phyloP scores from a whole-genome alignment of 805 yeast genomes.

The Candida khao-thaluensis region DNA sequence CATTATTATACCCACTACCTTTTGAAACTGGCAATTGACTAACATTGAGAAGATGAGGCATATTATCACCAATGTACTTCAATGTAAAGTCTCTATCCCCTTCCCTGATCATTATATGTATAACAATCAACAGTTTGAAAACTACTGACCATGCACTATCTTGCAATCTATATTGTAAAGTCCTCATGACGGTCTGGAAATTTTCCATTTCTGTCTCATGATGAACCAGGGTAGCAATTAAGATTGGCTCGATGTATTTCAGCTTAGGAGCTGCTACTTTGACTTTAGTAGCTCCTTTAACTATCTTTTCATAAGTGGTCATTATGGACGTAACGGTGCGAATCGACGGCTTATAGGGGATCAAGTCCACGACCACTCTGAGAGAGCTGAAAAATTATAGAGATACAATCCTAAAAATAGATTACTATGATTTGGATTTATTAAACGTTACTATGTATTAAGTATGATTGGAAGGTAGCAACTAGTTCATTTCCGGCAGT shows the following conservation, averaged over 20 bases:
- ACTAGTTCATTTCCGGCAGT: too few species aligned
- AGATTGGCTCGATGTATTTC: conserved; percentile 91
- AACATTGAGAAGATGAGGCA: conserved; percentile 50
- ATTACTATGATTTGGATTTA: too few species aligned
- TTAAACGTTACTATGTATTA: too few species aligned
- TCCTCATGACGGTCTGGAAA: conserved; percentile 66
- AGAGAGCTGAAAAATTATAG: too few species aligned
- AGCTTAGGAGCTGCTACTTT: conserved; percentile 96
- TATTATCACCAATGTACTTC: conserved; percentile 49
- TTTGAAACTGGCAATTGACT: conserved; percentile 37
- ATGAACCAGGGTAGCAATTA: conserved; percentile 61
- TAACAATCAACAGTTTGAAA: conserved; percentile 78
- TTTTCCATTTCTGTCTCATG: conserved; percentile 44
- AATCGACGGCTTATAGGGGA: conserved; percentile 7
- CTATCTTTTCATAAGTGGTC: conserved; percentile 73
- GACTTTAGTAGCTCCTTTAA: conserved; percentile 55
- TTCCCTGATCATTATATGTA: conserved; percentile 90
- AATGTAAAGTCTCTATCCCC: conserved; percentile 80
- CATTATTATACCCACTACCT: conserved; percentile 35
- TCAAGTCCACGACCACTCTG: conserved; percentile 2
- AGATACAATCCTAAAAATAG: too few species aligned
- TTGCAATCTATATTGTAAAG: conserved; percentile 59
- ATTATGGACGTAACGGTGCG: conserved; percentile 23
- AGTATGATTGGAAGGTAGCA: too few species aligned
- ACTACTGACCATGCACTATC: conserved; percentile 91